Conservation (phyloP, 2,329 filamentous ascomycete species). For the Xylariaceae sp. region DNA sequence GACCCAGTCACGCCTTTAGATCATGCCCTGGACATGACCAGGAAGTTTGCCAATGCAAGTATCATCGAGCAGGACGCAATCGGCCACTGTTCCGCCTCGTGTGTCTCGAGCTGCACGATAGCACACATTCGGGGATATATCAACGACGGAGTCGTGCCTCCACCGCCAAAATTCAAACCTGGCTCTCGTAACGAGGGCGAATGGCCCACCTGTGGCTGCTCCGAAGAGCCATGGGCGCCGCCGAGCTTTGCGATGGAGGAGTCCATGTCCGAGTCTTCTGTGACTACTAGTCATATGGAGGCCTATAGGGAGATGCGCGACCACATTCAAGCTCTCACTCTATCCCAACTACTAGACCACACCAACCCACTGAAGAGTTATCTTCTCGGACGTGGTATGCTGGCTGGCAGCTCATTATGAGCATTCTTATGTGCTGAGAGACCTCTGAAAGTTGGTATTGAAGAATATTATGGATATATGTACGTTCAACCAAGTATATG, state of each 20-base stretch:
- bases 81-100: slow-evolving; percentile 34
- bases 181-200: slow-evolving; percentile 17
- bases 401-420: not conserved
- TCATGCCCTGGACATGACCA: slow-evolving; percentile 38
- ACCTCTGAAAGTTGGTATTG: not conserved
- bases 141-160: slow-evolving; percentile 32
- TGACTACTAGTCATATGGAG: slow-evolving; percentile 5
- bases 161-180: slow-evolving; percentile 19
- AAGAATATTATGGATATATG: not conserved
- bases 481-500: no score
- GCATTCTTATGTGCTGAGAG: not conserved
- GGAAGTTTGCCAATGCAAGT: slow-evolving; percentile 33
- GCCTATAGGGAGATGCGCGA: slow-evolving; percentile 13
- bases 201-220: slow-evolving; percentile 26
- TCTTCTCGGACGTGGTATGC: slow-evolving; percentile 9
- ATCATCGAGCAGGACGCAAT: slow-evolving; percentile 33
- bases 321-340: slow-evolving; percentile 7
- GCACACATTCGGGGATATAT: slow-evolving; percentile 32
- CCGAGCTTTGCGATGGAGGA: not conserved
- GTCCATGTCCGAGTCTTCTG: not conserved
- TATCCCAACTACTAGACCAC: slow-evolving; percentile 14
- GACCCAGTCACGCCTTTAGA: slow-evolving; percentile 55
- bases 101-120: slow-evolving; percentile 34
- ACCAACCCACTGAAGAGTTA: slow-evolving; percentile 12
- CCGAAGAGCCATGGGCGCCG: slow-evolving; percentile 26